A percentile compares a stretch with the other conserved stretches of the same genome.
Evolutionary conservation across 192 early-diverging fungal species (phyloP).

Genomic region (Lunasporangiospora selenospora): DNA sequence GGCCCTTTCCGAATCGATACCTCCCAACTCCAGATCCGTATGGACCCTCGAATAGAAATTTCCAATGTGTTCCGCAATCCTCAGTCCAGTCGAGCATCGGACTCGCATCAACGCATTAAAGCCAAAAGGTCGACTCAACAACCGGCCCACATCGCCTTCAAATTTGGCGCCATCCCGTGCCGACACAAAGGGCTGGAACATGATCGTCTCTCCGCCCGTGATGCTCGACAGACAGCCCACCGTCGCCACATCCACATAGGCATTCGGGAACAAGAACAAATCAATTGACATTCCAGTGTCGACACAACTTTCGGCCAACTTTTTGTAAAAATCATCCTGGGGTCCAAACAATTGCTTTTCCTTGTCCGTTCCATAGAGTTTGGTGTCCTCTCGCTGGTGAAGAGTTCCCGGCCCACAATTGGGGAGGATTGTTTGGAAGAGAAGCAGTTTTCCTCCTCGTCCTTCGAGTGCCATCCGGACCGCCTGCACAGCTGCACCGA

Average conservation of each 20-base stretch:
- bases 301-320: slow-evolving; percentile 83
- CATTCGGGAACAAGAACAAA: slow-evolving; percentile 88
- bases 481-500: slow-evolving; percentile 84
- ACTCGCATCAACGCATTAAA: slow-evolving; percentile 89
- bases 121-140: slow-evolving; percentile 81
- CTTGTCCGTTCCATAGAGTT: slow-evolving; percentile 91
- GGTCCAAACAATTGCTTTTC: slow-evolving; percentile 88
- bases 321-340: slow-evolving; percentile 86
- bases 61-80: slow-evolving; percentile 87
- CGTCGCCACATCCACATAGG: slow-evolving; percentile 92
- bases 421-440: slow-evolving; percentile 91
- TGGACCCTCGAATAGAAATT: slow-evolving; percentile 93
- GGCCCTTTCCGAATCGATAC: slow-evolving; percentile 84
- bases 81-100: slow-evolving; percentile 89
- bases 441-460: slow-evolving; percentile 86
- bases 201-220: slow-evolving; percentile 88
- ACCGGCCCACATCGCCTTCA: slow-evolving; percentile 73
- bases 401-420: slow-evolving; percentile 88
- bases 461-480: slow-evolving; percentile 75
- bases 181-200: slow-evolving; percentile 84
- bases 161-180: slow-evolving; percentile 76
- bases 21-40: slow-evolving; percentile 92
- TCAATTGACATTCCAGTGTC: slow-evolving; percentile 86
- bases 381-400: slow-evolving; percentile 87
- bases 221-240: slow-evolving; percentile 77